These are phyloP conservation scores for Alloascoidea africana DNA, from an alignment of 805 yeast species.

Conservation along the genomic window DNA sequence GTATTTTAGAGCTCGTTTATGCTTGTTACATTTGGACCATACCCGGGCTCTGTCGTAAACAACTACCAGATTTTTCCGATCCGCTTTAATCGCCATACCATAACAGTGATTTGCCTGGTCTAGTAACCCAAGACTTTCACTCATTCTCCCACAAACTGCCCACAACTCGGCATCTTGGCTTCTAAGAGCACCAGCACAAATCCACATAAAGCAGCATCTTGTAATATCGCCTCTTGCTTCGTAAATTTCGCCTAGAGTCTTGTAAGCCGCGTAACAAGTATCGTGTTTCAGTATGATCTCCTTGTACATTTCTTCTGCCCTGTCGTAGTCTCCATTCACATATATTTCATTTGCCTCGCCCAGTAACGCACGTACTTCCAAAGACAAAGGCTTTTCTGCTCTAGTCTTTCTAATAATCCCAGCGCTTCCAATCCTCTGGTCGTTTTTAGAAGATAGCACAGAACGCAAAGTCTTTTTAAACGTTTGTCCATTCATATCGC, in stretches of 20 bases:
- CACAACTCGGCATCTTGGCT: conserved; percentile 68
- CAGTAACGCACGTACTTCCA: conserved; percentile 51
- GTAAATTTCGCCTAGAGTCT: conserved; percentile 76
- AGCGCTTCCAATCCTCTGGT: no score
- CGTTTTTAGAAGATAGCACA: no score
- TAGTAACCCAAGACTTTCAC: conserved; percentile 47
- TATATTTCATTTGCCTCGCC: conserved; percentile 73
- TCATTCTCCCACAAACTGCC: conserved; percentile 58
- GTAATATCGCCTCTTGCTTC: conserved; percentile 47
- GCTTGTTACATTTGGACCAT: conserved; percentile 49
- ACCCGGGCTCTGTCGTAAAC: conserved; percentile 51
- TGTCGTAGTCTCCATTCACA: conserved; percentile 44
- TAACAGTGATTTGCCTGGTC: conserved; percentile 75
- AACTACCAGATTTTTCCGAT: conserved; percentile 34
- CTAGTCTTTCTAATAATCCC: conserved; percentile 16
- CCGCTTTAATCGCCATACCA: conserved; percentile 41
- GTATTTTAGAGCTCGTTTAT: conserved; percentile 61
- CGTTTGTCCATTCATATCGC: no score
- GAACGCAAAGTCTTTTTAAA: no score
- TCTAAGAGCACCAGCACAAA: conserved; percentile 64
- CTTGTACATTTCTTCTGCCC: conserved; percentile 42
- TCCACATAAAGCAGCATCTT: conserved; percentile 71
- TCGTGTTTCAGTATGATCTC: conserved; percentile 71
- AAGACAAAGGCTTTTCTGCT: conserved; percentile 36
- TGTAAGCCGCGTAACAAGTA: conserved; percentile 69